A percentile compares a stretch with the other conserved stretches of the same genome.
Evolutionary conservation across 1,284 basidiomycete species (phyloP).

Genomic region (Ganoderma lucidum): DNA sequence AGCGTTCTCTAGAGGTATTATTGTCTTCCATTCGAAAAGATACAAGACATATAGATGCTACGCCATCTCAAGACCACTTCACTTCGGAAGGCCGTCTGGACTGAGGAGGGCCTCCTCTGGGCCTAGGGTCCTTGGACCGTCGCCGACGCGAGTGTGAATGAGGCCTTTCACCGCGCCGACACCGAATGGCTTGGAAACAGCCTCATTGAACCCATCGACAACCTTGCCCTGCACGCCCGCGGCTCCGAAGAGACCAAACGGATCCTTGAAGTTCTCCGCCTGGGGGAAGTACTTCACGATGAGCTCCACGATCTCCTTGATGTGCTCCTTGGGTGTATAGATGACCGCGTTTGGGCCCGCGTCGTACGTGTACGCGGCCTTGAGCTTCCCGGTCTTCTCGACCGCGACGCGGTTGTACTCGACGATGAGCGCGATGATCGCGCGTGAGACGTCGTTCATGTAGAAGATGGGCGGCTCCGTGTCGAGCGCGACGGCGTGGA

Average conservation of each 20-base stretch:
- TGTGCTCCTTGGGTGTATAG: constrained; percentile 84
- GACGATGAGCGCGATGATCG: constrained; percentile 88
- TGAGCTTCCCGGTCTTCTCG: constrained; percentile 66
- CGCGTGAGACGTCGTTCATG: constrained; percentile 94
- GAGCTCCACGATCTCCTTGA: constrained; percentile 80
- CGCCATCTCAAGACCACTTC: constrained; percentile 37
- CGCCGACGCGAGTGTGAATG: constrained; percentile 92
- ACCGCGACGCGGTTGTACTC: constrained; percentile 92
- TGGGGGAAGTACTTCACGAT: constrained; percentile 89
- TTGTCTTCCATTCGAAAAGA: neutral
- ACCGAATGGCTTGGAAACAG: constrained; percentile 77
- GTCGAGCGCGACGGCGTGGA: constrained; percentile 98
- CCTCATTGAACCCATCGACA: constrained; percentile 79
- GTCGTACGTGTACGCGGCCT: constrained; percentile 98
- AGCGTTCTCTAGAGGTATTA: neutral
- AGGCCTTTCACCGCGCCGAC: constrained; percentile 85
- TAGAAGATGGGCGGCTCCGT: constrained; percentile 99
- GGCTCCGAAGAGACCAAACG: constrained; percentile 67
- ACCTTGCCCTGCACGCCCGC: constrained; percentile 55
- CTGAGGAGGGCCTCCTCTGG: constrained; percentile 65
- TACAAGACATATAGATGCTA: neutral
- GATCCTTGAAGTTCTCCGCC: constrained; percentile 76
- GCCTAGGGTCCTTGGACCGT: constrained; percentile 80
- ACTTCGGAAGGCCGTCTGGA: constrained; percentile 64
- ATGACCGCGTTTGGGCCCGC: constrained; percentile 99